These are phyloP conservation scores for Microcos paniculata DNA, from an alignment of 345 rosid genomes.

Conservation along the genomic window DNA sequence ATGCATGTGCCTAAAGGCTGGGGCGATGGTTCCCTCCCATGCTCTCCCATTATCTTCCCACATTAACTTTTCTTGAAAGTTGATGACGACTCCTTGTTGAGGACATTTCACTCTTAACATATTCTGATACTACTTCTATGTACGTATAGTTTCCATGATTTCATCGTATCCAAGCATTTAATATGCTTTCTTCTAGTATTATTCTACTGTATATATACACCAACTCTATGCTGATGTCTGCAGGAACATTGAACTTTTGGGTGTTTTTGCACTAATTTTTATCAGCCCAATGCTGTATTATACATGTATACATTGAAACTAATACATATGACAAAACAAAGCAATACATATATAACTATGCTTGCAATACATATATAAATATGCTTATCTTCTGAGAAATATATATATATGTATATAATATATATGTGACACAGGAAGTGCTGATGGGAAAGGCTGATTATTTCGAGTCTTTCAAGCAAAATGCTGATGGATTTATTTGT, in stretches of 20 bases:
- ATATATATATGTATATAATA: no score
- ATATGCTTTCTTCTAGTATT: neutral
- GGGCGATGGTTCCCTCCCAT: slow-evolving; percentile 36
- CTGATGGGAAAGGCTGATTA: slow-evolving; percentile 90
- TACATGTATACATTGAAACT: slow-evolving; percentile 5
- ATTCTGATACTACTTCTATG: neutral
- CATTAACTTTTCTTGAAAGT: slow-evolving; percentile 21
- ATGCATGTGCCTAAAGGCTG: slow-evolving; percentile 63
- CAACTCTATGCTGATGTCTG: neutral
- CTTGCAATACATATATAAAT: no score
- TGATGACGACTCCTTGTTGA: slow-evolving; percentile 8
- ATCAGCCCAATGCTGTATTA: neutral
- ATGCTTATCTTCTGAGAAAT: neutral
- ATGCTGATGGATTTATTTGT: slow-evolving; percentile 91
- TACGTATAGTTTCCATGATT: neutral
- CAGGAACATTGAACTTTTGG: slow-evolving; percentile 7
- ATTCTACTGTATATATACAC: neutral
- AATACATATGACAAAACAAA: slow-evolving; percentile 3
- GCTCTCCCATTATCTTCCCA: slow-evolving; percentile 21
- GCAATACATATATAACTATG: no score
- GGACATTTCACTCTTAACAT: slow-evolving; percentile 4
- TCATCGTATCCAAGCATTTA: slow-evolving; percentile 15
- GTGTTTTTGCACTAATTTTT: neutral
- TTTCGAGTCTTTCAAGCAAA: slow-evolving; percentile 81
- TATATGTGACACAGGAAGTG: slow-evolving; percentile 80